Evolutionary conservation across 1,284 basidiomycete species (phyloP).

Genomic region (Abortiporus biennis): DNA sequence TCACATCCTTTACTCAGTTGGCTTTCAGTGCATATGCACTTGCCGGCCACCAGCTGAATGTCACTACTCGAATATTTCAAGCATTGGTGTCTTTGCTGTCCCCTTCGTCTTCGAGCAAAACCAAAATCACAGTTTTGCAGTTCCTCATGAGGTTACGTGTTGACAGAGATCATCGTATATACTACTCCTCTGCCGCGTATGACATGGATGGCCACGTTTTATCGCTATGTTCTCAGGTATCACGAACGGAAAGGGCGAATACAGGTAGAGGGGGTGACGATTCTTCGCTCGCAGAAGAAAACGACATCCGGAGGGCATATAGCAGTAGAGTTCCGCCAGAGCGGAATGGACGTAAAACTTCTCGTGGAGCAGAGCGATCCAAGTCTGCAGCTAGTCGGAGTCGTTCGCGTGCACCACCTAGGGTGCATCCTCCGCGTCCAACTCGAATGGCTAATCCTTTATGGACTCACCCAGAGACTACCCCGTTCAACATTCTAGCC

Average conservation of each 20-base stretch:
- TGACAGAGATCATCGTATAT: conserved; percentile 87
- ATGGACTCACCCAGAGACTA: conserved; percentile 77
- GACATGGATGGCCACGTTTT: conserved; percentile 50
- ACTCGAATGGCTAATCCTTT: conserved; percentile 52
- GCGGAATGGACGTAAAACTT: conserved; percentile 45
- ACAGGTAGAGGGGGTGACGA: conserved; percentile 15
- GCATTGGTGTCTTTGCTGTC: conserved; percentile 40
- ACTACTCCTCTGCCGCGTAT: conserved; percentile 47
- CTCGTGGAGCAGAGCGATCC: conserved; percentile 50
- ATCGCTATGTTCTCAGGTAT: conserved; percentile 50
- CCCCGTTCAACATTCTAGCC: conserved; percentile 58
- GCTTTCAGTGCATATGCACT: conserved; percentile 59
- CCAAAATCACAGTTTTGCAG: conserved; percentile 74
- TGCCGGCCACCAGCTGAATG: conserved; percentile 34
- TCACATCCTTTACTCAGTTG: conserved; percentile 64
- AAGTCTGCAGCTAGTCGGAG: conserved; percentile 58
- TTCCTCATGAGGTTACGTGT: conserved; percentile 89
- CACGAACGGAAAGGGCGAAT: conserved; percentile 29
- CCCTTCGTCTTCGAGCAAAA: conserved; percentile 48
- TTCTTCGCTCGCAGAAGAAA: conserved; percentile 26
- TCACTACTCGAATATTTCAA: conserved; percentile 48
- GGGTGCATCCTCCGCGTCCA: conserved; percentile 15
- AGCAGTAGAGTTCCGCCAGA: conserved; percentile 47
- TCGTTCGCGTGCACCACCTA: conserved; percentile 50
- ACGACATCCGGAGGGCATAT: conserved; percentile 39